Base-by-base conservation (phyloP, 208 protist genomes). In the Crithidia expoeki region DNA sequence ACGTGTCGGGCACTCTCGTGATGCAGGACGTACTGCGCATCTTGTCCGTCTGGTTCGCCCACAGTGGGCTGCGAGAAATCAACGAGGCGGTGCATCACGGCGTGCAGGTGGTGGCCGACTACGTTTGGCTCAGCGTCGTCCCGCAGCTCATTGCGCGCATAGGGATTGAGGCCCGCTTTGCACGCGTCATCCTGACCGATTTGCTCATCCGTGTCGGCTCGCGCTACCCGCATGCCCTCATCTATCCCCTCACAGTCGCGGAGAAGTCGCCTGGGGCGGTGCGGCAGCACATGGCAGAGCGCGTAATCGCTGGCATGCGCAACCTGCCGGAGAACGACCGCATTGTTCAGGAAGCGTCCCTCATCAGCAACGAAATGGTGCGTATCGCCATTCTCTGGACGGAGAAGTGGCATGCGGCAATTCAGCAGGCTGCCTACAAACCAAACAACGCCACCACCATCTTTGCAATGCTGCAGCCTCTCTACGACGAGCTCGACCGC, bases 61-160 rank as follows among this genome's bases (percentile, higher is more conserved):
- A 99, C 64, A 93, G 88, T 56, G 66, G 69, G 4, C 64, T 90
- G 28, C 60, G 64, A 17, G 75, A 94, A 50, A 68, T 97, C 30
- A 96, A 94, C 70, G 76, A 89, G 25, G 94, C 86, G 12, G 76
- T 99, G 7, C 60, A 87, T 28, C 69, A 97, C 42, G 98, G 98
- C 33, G 94, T 99, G 66, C 74, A 89, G 64, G 90, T 85, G 1
- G 85, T 99, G 0, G 79, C 84, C 11, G 90, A 98, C 56, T 95
- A 99, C 65, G 98, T 98, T 16, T 99, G 99, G 99, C 80, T 99
- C 9, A 90, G 95, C 50, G 98, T 99, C n/a, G 98, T 99, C 28
- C 99, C 98, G 10, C 98, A 99, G 86, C 89, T 99, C 17, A 99
- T 99, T 66, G 98, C 98, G 11, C 90, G 98, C 34, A 98, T 99